These are phyloP conservation scores for Asterella californica DNA, from an alignment of 225 moss, liverwort and hornwort species.

Conservation along the genomic window DNA sequence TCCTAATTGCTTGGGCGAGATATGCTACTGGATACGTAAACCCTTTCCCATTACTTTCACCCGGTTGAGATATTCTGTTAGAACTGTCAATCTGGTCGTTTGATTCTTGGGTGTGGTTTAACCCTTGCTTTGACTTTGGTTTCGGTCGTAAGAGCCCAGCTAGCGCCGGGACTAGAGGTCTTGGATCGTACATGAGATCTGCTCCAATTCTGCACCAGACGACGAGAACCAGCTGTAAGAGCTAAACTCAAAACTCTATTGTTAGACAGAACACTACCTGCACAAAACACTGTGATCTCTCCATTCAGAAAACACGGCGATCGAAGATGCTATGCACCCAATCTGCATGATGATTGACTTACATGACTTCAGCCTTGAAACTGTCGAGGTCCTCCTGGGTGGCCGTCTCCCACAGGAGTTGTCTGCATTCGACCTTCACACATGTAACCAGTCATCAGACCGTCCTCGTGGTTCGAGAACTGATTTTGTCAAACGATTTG, in stretches of 20 bases:
- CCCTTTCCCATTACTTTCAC: neutral
- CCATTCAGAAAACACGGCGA: neutral
- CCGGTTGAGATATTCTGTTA: neutral
- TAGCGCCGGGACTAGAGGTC: conserved; percentile 54
- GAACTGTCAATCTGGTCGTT: neutral
- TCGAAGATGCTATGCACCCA: neutral
- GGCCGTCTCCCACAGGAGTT: conserved; percentile 67
- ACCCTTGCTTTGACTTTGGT: neutral
- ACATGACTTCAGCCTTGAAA: conserved; percentile 70
- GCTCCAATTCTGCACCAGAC: conserved; percentile 66
- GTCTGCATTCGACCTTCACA: conserved; percentile 62
- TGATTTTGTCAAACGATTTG: no score
- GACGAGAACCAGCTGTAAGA: neutral
- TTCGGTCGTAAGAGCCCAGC: conserved; percentile 44
- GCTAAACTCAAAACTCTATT: neutral
- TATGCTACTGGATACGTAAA: conserved; percentile 58
- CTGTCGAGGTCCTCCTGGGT: conserved; percentile 51
- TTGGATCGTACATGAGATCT: conserved; percentile 76
- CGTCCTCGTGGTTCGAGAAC: neutral
- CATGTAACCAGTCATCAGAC: neutral
- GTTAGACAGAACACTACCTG: neutral
- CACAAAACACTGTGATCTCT: neutral
- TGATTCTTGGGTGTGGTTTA: neutral
- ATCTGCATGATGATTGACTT: no score
- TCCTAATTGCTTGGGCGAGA: conserved; percentile 68